These are phyloP conservation scores for Coemansia sp. DNA, from an alignment of 192 early-diverging fungal species.

Conservation along the genomic window DNA sequence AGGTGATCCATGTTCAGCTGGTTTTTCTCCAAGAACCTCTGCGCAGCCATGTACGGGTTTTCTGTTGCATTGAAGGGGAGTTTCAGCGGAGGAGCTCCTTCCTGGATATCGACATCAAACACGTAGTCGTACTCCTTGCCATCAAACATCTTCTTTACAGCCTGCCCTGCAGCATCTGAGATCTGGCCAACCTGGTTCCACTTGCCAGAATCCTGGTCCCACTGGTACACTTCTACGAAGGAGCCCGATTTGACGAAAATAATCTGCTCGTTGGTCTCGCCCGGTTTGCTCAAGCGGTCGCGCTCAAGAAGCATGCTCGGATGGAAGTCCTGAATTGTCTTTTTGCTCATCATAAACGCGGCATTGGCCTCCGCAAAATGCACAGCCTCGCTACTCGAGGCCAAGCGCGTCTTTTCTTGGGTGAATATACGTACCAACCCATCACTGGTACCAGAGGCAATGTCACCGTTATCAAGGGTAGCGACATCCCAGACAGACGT, in stretches of 20 bases:
- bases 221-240: constrained; percentile 86
- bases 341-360: constrained; percentile 45
- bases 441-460: constrained; percentile 83
- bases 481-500: constrained; percentile 91
- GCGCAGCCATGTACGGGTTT: constrained; percentile 92
- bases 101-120: constrained; percentile 94
- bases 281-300: constrained; percentile 70
- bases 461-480: constrained; percentile 75
- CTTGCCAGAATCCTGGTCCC: constrained; percentile 57
- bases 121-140: constrained; percentile 97
- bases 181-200: constrained; percentile 95
- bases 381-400: constrained; percentile 45
- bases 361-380: constrained; percentile 52
- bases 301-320: constrained; percentile 75
- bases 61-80: constrained; percentile 92
- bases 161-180: constrained; percentile 79
- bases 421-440: constrained; percentile 82
- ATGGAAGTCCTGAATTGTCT: constrained; percentile 74
- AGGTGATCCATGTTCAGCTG: constrained; percentile 80
- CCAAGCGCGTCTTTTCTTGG: constrained; percentile 60
- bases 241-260: constrained; percentile 81
- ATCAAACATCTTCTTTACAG: constrained; percentile 75
- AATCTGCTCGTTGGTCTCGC: constrained; percentile 78
- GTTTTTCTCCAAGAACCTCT: constrained; percentile 81
- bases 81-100: constrained; percentile 78